A percentile compares a stretch with the other conserved stretches of the same genome.
These are phyloP conservation scores for Ascochyta rabiei DNA, from an alignment of 2,329 filamentous ascomycete genomes.

Conservation along the genomic window DNA sequence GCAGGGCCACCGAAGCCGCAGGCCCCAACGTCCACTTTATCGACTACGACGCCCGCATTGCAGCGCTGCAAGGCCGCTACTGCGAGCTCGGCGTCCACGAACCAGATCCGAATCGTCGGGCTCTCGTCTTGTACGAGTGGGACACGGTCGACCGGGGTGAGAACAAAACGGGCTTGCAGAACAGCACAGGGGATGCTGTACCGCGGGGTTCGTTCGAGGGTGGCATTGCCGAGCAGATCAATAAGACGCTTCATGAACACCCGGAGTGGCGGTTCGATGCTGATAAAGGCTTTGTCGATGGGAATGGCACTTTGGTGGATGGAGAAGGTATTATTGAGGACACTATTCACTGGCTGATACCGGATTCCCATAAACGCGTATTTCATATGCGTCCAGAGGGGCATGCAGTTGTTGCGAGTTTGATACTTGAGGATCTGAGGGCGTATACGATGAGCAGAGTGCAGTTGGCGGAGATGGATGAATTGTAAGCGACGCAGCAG, in stretches of 20 bases:
- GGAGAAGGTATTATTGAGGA: constrained; percentile 26
- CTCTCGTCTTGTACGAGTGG: constrained; percentile 42
- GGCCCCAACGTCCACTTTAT: constrained; percentile 31
- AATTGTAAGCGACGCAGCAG: constrained; percentile 16
- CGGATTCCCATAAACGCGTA: constrained; percentile 39
- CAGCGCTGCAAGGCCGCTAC: constrained; percentile 27
- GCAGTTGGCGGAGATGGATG: constrained; percentile 1
- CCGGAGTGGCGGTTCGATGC: constrained; percentile 36
- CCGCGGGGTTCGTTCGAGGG: constrained; percentile 34
- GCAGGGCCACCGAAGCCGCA: constrained; percentile 19
- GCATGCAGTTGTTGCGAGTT: constrained; percentile 31
- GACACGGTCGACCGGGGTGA: constrained; percentile 36
- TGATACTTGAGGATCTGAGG: constrained; percentile 31
- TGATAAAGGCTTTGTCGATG: constrained; percentile 33
- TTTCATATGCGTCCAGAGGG: constrained; percentile 38
- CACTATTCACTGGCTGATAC: constrained; percentile 37
- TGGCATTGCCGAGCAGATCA: constrained; percentile 30
- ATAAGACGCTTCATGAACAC: constrained; percentile 33
- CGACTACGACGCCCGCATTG: constrained; percentile 30
- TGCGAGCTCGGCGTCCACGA: constrained; percentile 36
- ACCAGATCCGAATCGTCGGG: constrained; percentile 33
- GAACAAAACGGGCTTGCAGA: constrained; percentile 25
- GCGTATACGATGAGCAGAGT: background rate
- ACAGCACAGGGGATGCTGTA: constrained; percentile 30
- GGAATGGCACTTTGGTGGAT: constrained; percentile 7